Conservation (phyloP, 1,284 basidiomycete genomes). For the Cystobasidiaceae sp. region DNA sequence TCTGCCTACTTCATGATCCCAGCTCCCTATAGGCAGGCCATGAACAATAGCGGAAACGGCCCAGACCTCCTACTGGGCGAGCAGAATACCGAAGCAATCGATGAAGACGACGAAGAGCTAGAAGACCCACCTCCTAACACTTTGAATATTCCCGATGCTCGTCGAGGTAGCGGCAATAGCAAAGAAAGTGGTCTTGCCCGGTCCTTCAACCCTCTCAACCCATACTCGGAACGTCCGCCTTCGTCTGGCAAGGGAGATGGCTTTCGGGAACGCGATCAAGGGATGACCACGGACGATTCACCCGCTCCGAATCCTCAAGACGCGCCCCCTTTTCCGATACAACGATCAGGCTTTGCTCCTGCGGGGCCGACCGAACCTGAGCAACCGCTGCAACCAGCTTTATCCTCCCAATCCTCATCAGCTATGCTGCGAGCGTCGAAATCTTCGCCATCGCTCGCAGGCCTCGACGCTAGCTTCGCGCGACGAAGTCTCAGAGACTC, state of each 20-base stretch:
- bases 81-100: not conserved
- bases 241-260: not conserved
- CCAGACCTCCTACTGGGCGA: not conserved
- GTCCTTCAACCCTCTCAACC: slow-evolving; percentile 24
- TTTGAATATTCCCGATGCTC: not conserved
- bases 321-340: not conserved
- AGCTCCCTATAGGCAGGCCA: slow-evolving; percentile 1
- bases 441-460: not conserved
- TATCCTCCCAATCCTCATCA: not conserved
- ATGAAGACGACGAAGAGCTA: not conserved
- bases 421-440: not conserved
- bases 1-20: slow-evolving; percentile 20
- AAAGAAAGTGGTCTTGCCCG: not conserved
- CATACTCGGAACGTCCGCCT: slow-evolving; percentile 4
- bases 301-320: not conserved
- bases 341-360: too few relatives aligned
- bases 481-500: too few relatives aligned
- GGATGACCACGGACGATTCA: slow-evolving; percentile 19
- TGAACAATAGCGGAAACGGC: not conserved
- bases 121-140: not conserved
- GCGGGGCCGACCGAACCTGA: too few relatives aligned
- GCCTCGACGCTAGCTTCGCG: not conserved
- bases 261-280: not conserved
- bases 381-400: not conserved
- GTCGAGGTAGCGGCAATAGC: not conserved